A percentile compares a stretch with the other conserved stretches of the same genome.
phyloP scores from a whole-genome alignment of 495 filamentous ascomycete species.

The Penicillium paradoxum region DNA sequence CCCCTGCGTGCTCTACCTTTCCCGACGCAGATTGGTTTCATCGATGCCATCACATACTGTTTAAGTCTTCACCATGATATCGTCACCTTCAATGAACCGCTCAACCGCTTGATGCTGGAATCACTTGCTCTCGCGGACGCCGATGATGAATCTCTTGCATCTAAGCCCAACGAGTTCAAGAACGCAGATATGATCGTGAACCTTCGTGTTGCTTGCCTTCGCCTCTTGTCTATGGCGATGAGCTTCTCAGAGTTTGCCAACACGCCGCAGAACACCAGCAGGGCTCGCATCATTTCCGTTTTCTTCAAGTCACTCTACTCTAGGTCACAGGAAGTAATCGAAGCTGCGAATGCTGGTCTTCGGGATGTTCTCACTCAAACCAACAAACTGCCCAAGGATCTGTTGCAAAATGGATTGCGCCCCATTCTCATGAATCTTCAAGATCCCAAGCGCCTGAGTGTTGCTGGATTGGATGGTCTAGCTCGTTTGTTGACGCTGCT shows the following conservation, averaged over 20 bases:
- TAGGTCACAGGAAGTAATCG: constrained; percentile 83
- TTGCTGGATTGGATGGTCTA: constrained; percentile 85
- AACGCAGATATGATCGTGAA: constrained; percentile 86
- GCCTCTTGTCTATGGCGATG: constrained; percentile 87
- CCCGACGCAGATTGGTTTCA: constrained; percentile 90
- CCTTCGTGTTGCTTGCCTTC: constrained; percentile 90
- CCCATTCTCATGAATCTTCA: constrained; percentile 95
- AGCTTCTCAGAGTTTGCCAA: constrained; percentile 82
- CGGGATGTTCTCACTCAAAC: constrained; percentile 79
- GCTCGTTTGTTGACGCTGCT: constrained; percentile 81
- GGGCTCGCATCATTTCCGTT: constrained; percentile 81
- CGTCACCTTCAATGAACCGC: constrained; percentile 80
- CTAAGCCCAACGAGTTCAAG: constrained; percentile 82
- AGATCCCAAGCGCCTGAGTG: constrained; percentile 84
- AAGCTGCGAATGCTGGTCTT: constrained; percentile 85
- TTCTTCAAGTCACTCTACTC: constrained; percentile 98
- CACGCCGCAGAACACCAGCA: constrained; percentile 62
- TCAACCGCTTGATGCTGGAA: constrained; percentile 87
- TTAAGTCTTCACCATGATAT: constrained; percentile 81
- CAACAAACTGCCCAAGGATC: constrained; percentile 90
- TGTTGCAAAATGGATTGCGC: constrained; percentile 87
- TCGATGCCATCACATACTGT: constrained; percentile 94
- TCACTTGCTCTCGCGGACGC: constrained; percentile 89
- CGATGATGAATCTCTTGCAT: constrained; percentile 79
- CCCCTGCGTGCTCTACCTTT: constrained; percentile 89